Percentiles rank a stretch among this genome's conserved stretches.
Evolutionary conservation across 208 protist genomes (phyloP).

Genomic region (Acanthamoeba lenticulata): DNA sequence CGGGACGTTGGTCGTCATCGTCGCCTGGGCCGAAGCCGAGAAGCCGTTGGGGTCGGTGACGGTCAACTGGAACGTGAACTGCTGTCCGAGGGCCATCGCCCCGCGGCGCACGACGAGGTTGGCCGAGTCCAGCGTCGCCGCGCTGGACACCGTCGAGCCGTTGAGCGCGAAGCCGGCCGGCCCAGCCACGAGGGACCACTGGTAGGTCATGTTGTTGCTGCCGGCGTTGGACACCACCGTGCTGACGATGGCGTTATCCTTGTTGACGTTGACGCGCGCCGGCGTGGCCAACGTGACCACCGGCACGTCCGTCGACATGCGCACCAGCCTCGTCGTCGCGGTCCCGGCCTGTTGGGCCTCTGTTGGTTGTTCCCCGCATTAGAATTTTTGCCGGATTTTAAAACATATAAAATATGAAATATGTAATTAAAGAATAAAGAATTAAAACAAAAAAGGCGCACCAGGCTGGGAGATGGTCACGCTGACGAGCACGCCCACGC

Average conservation of each 20-base stretch:
- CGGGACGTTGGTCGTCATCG: background rate
- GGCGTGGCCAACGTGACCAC: background rate
- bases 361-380: background rate
- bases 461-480: background rate
- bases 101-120: background rate
- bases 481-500: background rate
- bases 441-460: background rate
- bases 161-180: background rate
- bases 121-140: background rate
- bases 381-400: no score
- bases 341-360: background rate
- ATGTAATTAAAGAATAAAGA: background rate
- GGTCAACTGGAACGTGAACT: background rate
- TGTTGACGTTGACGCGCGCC: background rate
- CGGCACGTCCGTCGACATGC: background rate
- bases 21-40: background rate
- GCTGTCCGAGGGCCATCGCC: background rate
- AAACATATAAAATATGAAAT: background rate
- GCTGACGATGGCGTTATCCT: slow-evolving; percentile 1
- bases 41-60: background rate
- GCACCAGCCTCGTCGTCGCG: background rate
- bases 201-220: background rate
- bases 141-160: background rate
- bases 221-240: background rate
- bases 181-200: background rate